These are phyloP conservation scores for Tylopilus sp. DNA, from an alignment of 768 basidiomycete species.

Conservation along the genomic window DNA sequence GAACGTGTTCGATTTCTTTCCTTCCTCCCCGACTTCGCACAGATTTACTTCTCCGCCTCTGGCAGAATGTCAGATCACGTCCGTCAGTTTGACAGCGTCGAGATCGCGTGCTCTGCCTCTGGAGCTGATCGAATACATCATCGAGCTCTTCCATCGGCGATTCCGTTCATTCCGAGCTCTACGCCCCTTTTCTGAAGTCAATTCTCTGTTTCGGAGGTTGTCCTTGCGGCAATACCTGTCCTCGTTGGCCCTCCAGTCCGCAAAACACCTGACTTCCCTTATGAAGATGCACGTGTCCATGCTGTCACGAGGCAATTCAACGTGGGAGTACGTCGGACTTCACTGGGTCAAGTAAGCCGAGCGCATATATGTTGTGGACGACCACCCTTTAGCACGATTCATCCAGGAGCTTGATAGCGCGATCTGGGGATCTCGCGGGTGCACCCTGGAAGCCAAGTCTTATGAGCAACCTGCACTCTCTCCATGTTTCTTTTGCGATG, in stretches of 20 bases:
- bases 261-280: conserved; percentile 26
- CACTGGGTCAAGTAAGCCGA: conserved; percentile 46
- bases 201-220: conserved; percentile 40
- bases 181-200: conserved; percentile 39
- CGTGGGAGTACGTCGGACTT: conserved; percentile 30
- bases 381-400: neutral
- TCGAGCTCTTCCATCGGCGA: conserved; percentile 18
- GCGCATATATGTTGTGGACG: conserved; percentile 16
- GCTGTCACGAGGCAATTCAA: conserved; percentile 17
- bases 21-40: conserved; percentile 16
- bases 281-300: conserved; percentile 32
- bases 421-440: conserved; percentile 15
- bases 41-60: conserved; percentile 24
- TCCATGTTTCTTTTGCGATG: conserved; percentile 41
- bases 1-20: conserved; percentile 5
- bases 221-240: conserved; percentile 37
- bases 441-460: conserved; percentile 28
- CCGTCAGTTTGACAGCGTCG: neutral
- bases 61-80: conserved; percentile 6
- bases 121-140: conserved; percentile 33
- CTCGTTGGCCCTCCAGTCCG: conserved; percentile 17
- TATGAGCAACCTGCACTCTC: conserved; percentile 35
- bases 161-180: conserved; percentile 34
- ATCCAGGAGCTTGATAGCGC: conserved; percentile 20
- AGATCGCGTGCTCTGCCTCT: conserved; percentile 23